These are phyloP conservation scores for Quillaja saponaria DNA, from an alignment of 306 rosid genomes.

Conservation along the genomic window DNA sequence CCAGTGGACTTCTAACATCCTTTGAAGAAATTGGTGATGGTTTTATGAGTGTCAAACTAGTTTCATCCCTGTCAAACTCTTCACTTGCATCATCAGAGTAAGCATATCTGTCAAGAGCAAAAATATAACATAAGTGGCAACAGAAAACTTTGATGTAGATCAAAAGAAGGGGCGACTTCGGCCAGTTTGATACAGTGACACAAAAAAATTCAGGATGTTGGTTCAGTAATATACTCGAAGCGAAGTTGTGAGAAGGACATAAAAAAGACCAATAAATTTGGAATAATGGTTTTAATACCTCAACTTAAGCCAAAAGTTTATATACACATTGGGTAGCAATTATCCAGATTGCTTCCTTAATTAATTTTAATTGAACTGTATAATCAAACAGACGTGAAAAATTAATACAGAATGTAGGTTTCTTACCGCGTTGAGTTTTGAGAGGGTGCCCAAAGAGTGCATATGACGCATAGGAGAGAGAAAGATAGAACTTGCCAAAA, in stretches of 20 bases:
- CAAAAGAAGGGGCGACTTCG: too few species aligned
- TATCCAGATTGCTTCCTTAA: too few species aligned
- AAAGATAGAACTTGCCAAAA: constrained; percentile 65
- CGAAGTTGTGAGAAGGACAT: too few species aligned
- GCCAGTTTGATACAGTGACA: too few species aligned
- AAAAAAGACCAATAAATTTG: too few species aligned
- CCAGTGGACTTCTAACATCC: constrained; percentile 53
- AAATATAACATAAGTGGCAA: background rate
- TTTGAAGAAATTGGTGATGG: constrained; percentile 66
- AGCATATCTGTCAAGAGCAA: constrained; percentile 59
- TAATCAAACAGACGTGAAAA: background rate
- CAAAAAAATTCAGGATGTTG: too few species aligned
- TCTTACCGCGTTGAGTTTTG: constrained; percentile 80
- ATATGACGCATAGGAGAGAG: constrained; percentile 55
- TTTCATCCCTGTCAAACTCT: constrained; percentile 83
- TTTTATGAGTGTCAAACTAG: constrained; percentile 74
- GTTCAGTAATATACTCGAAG: too few species aligned
- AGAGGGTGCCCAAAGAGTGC: constrained; percentile 68
- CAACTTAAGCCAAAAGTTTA: too few species aligned
- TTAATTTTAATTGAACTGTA: background rate
- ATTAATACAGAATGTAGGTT: background rate
- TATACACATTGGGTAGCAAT: too few species aligned
- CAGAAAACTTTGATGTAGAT: background rate
- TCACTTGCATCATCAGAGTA: constrained; percentile 70
- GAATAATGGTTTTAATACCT: too few species aligned